Evolutionary conservation across 2,329 filamentous ascomycete species (phyloP).

Genomic region (Microascus cirrosus): DNA sequence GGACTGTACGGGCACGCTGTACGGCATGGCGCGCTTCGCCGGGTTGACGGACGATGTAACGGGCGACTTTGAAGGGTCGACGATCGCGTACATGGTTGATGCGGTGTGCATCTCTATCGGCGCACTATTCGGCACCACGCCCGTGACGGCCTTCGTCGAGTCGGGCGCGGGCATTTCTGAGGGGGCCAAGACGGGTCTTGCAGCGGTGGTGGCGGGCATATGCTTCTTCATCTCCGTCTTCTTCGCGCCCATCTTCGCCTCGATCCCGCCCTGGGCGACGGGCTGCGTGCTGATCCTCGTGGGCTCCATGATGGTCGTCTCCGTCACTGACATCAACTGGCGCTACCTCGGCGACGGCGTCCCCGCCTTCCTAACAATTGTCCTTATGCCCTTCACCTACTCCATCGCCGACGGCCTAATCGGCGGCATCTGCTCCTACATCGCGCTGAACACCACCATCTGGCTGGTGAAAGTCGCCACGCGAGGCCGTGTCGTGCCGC

Average conservation of each 20-base stretch:
- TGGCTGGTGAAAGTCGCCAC: conserved; percentile 57
- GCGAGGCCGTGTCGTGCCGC: conserved; percentile 59
- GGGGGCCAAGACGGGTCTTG: conserved; percentile 62
- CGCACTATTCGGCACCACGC: conserved; percentile 57
- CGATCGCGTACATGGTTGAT: conserved; percentile 66
- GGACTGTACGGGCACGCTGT: conserved; percentile 66
- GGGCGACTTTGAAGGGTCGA: conserved; percentile 78
- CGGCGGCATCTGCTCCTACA: conserved; percentile 67
- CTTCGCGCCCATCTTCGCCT: conserved; percentile 67
- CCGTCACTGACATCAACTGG: conserved; percentile 82
- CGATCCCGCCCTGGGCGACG: conserved; percentile 69
- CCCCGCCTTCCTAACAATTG: conserved; percentile 74
- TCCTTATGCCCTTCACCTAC: conserved; percentile 84
- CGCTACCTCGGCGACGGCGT: conserved; percentile 72
- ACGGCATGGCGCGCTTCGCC: conserved; percentile 72
- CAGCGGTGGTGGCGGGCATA: conserved; percentile 55
- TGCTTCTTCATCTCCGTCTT: conserved; percentile 65
- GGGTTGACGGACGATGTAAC: conserved; percentile 52
- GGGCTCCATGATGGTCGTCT: conserved; percentile 74
- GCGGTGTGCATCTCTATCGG: conserved; percentile 62
- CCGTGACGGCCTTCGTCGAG: conserved; percentile 66
- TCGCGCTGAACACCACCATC: conserved; percentile 59
- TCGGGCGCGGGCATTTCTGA: conserved; percentile 67
- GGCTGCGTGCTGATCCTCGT: conserved; percentile 81
- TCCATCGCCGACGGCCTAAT: conserved; percentile 82